Evolutionary conservation across 768 basidiomycete species (phyloP), one percentile per base, ranked within the genome.

Genomic region (Tylopilus plumbeoviolaceoides): DNA sequence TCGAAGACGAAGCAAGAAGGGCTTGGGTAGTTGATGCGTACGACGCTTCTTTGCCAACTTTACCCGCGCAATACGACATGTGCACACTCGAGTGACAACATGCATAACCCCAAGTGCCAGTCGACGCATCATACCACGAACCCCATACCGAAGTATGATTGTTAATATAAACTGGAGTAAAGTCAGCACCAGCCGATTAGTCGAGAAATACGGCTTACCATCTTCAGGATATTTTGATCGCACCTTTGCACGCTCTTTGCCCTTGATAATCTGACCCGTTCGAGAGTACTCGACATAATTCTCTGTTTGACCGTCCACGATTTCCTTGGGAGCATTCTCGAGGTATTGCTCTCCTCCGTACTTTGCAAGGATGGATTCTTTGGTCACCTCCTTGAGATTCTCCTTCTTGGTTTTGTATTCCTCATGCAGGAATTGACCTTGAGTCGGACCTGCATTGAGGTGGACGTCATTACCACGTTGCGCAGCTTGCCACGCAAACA

Each of bases 121-220:
- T 77, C 12, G 80, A 73, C 15, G 74, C 55, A 59, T 90, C 84
- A 67, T 90, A 98, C 84, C 85, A 98, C 41, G 97, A 99, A 42
- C 97, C 97, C 97, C 97, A 99, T n/a, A 98, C 85, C 5, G 83
- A 76, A 1, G 88, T 93, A 64, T 99, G 97, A 64, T 99, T 99
- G 70, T 94, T 95, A 63, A 89, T 74, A 60, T 81, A 86, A 7
- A 94, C 94, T 98, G 57, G 2, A 20, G 39, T 4, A 9, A 27
- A 5, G 38, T 63, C 21, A 15, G 18, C 15, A 8, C 47, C 46
- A 17, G n/a, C 21, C 38, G 15, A 28, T 31, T 27, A 2, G 18
- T 17, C 15, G 17, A 39, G 45, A 49, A 20, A 51, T 30, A 35
- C 21, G 54, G 40, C 86, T 56, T 66, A 94, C 94, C 87, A 79